These are phyloP conservation scores for Aegle marmelos DNA, from an alignment of 345 rosid species.

Conservation along the genomic window DNA sequence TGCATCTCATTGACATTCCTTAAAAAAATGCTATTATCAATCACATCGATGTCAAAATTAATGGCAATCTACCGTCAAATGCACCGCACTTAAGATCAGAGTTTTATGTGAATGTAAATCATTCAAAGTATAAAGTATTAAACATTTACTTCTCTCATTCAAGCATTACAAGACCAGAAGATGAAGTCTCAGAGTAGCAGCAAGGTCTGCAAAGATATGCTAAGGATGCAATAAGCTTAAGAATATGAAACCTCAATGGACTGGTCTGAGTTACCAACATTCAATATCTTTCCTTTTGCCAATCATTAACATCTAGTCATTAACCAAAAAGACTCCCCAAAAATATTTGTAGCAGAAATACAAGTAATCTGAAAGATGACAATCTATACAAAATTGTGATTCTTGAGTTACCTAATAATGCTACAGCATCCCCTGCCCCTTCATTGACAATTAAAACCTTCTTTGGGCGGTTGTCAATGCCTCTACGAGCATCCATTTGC, in stretches of 20 bases:
- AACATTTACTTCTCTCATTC: background rate
- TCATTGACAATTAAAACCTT: slow-evolving; percentile 77
- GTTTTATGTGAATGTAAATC: background rate
- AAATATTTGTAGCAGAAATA: background rate
- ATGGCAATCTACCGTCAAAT: background rate
- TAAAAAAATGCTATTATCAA: background rate
- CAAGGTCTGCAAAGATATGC: slow-evolving; percentile 2
- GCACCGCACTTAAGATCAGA: background rate
- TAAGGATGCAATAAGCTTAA: background rate
- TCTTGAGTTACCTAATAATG: slow-evolving; percentile 62
- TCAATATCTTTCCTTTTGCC: background rate
- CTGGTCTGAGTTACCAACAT: background rate
- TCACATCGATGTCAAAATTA: background rate
- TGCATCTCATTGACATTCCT: background rate
- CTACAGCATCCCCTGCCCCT: slow-evolving; percentile 80
- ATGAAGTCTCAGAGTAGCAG: background rate
- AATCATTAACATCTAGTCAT: background rate
- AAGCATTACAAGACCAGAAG: background rate
- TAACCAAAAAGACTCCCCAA: background rate
- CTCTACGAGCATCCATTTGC: slow-evolving; percentile 18
- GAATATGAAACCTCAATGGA: background rate
- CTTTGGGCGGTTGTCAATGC: slow-evolving; percentile 18
- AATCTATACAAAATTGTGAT: background rate
- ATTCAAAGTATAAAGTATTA: background rate
- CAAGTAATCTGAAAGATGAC: background rate